Evolutionary conservation across 2,329 filamentous ascomycete genomes (phyloP).

Genomic region (Penicillium carneum): DNA sequence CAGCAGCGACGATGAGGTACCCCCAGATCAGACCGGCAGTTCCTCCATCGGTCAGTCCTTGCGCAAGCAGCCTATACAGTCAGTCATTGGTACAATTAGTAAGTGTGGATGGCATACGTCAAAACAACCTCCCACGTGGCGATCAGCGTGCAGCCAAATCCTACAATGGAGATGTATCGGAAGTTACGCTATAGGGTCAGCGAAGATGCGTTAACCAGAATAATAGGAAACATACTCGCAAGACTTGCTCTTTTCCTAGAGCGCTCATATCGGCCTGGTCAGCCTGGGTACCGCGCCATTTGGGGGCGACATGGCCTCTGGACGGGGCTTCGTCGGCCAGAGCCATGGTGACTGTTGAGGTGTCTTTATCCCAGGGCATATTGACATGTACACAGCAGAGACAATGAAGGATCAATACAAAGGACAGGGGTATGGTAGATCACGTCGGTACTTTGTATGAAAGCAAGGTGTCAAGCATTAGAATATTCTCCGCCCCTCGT

Average conservation of each 20-base stretch:
- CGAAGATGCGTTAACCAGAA: background rate
- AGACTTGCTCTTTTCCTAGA: constrained; percentile 50
- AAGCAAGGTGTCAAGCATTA: background rate
- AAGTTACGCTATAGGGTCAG: constrained; percentile 51
- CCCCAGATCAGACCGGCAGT: constrained; percentile 63
- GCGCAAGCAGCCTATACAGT: background rate
- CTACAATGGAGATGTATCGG: constrained; percentile 54
- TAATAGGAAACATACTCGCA: constrained; percentile 40
- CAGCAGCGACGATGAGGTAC: constrained; percentile 58
- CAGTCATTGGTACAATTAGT: background rate
- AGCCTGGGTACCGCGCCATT: constrained; percentile 17
- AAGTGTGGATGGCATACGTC: constrained; percentile 38
- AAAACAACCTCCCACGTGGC: constrained; percentile 55
- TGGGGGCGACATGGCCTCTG: constrained; percentile 2
- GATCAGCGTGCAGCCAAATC: constrained; percentile 54
- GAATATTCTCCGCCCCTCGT: background rate
- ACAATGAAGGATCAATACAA: background rate
- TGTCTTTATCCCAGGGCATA: constrained; percentile 11
- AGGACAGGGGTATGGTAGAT: background rate
- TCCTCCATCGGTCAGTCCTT: constrained; percentile 55
- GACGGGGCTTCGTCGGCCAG: constrained; percentile 8
- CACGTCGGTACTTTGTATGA: background rate
- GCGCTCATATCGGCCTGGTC: constrained; percentile 49
- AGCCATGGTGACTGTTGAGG: constrained; percentile 12
- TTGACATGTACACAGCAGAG: background rate